These are phyloP conservation scores for Dichotomopilus funicola DNA, from an alignment of 2,329 filamentous ascomycete genomes.

Conservation along the genomic window DNA sequence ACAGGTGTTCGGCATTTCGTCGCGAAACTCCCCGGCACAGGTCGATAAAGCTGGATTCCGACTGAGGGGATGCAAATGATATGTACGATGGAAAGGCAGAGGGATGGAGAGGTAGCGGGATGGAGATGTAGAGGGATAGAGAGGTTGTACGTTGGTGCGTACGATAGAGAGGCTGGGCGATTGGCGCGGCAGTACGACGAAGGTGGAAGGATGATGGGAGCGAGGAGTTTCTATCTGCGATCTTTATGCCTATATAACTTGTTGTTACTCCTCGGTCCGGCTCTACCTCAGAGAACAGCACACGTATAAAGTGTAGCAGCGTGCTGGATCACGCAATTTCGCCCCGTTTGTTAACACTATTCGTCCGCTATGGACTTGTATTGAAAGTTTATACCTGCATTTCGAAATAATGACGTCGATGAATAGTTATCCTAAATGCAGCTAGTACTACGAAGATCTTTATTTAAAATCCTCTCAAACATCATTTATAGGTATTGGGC, in stretches of 20 bases:
- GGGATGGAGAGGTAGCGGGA: background rate
- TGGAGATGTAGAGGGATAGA: too few relatives aligned
- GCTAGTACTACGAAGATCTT: too few relatives aligned
- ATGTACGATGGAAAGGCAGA: background rate
- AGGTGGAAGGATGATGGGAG: too few relatives aligned
- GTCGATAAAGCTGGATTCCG: background rate
- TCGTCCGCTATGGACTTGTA: background rate
- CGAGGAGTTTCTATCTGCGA: background rate
- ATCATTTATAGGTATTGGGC: too few relatives aligned
- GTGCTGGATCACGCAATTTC: too few relatives aligned
- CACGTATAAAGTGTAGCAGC: background rate
- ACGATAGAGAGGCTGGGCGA: background rate
- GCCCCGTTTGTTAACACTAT: background rate
- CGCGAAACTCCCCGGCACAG: background rate
- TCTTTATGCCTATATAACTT: background rate
- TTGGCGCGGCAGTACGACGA: background rate
- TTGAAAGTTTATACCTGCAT: too few relatives aligned
- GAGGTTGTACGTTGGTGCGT: too few relatives aligned
- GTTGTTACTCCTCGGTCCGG: background rate
- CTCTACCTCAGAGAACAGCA: background rate
- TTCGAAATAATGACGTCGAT: too few relatives aligned
- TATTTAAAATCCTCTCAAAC: too few relatives aligned
- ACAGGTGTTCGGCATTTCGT: background rate
- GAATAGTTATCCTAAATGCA: too few relatives aligned
- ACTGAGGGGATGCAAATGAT: background rate